A percentile compares a stretch with the other conserved stretches of the same genome.
Evolutionary conservation across 306 rosid genomes (phyloP).

Genomic region (Rosa multiflora): DNA sequence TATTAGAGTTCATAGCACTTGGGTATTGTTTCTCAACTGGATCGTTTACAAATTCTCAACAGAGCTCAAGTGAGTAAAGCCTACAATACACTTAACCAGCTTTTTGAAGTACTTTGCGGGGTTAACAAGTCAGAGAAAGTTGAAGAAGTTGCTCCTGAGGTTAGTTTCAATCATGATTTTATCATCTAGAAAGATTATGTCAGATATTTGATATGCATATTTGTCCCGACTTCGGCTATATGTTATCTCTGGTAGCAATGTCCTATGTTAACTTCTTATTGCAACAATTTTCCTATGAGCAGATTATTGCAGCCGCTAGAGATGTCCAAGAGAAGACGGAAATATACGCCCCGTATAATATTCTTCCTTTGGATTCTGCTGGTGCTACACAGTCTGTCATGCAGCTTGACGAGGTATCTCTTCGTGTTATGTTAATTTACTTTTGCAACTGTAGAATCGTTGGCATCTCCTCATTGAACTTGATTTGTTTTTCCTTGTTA

Average conservation of each 20-base stretch:
- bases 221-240: neutral
- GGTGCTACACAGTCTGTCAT: constrained; percentile 94
- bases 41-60: constrained; percentile 22
- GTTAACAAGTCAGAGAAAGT: constrained; percentile 96
- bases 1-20: neutral
- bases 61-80: constrained; percentile 97
- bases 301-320: constrained; percentile 97
- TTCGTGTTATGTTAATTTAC: constrained; percentile 11
- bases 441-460: constrained; percentile 14
- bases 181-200: neutral
- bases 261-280: neutral
- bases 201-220: neutral
- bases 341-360: constrained; percentile 85
- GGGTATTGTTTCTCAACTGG: neutral
- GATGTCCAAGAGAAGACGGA: constrained; percentile 98
- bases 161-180: constrained; percentile 32
- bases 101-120: constrained; percentile 95
- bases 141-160: constrained; percentile 99
- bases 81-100: constrained; percentile 91
- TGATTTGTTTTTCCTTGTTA: constrained; percentile 26
- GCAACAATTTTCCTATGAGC: constrained; percentile 21
- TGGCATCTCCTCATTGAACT: constrained; percentile 13
- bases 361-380: constrained; percentile 93
- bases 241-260: neutral
- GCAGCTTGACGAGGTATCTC: constrained; percentile 92